These are phyloP conservation scores for Agastache rugosa DNA, from an alignment of 257 asterid species.

Conservation along the genomic window DNA sequence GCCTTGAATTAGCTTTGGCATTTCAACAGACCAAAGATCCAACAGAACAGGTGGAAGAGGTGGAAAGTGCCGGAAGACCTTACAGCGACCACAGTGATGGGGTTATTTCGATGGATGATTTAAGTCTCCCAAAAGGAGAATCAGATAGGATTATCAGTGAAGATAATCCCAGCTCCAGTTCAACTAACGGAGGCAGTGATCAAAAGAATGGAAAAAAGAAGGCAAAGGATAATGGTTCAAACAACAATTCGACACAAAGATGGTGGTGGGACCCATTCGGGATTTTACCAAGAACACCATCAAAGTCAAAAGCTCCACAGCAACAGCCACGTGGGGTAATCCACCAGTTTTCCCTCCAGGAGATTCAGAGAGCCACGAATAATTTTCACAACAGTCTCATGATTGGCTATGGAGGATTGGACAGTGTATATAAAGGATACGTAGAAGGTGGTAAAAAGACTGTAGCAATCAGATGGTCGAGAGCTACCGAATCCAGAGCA, in stretches of 20 bases:
- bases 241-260: slow-evolving; percentile 29
- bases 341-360: slow-evolving; percentile 48
- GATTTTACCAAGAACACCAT: slow-evolving; percentile 51
- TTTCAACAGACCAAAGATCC: slow-evolving; percentile 49
- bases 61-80: slow-evolving; percentile 41
- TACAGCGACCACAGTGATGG: slow-evolving; percentile 59
- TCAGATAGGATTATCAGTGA: slow-evolving; percentile 41
- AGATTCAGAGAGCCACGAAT: slow-evolving; percentile 63
- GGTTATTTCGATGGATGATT: slow-evolving; percentile 51
- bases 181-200: slow-evolving; percentile 42
- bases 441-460: slow-evolving; percentile 44
- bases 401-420: slow-evolving; percentile 61
- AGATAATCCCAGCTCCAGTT: slow-evolving; percentile 39
- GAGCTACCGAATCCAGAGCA: slow-evolving; percentile 48
- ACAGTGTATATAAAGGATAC: slow-evolving; percentile 53
- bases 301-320: slow-evolving; percentile 48
- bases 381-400: slow-evolving; percentile 53
- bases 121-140: slow-evolving; percentile 42
- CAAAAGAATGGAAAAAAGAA: slow-evolving; percentile 38
- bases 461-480: slow-evolving; percentile 62
- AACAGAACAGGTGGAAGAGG: slow-evolving; percentile 46
- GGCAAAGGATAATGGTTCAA: slow-evolving; percentile 43
- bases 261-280: slow-evolving; percentile 69
- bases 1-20: slow-evolving; percentile 54
- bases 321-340: slow-evolving; percentile 40